These are phyloP conservation scores for Rhypophila decipiens DNA, from an alignment of 495 filamentous ascomycete species.

Conservation along the genomic window DNA sequence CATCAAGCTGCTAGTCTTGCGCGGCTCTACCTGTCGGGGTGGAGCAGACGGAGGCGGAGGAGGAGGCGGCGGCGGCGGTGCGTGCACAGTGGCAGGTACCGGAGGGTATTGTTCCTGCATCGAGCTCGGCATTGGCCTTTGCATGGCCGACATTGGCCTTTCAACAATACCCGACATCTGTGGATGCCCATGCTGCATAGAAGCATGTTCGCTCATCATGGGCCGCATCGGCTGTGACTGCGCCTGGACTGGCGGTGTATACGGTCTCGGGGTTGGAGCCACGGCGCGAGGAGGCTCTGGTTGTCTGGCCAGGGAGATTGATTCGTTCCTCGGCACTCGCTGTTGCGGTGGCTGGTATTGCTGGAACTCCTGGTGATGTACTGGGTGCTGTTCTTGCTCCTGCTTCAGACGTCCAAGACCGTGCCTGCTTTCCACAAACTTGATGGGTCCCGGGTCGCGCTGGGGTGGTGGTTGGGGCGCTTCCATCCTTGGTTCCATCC, in stretches of 20 bases:
- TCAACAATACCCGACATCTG: constrained; percentile 12
- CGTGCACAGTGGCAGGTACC: constrained; percentile 23
- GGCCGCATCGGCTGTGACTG: constrained; percentile 27
- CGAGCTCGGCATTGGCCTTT: constrained; percentile 25
- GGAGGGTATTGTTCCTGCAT: constrained; percentile 32
- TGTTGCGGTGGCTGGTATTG: constrained; percentile 20
- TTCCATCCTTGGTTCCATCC: constrained; percentile 11
- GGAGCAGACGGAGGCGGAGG: constrained; percentile 25
- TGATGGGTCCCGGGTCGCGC: constrained; percentile 2
- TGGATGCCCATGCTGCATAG: constrained; percentile 23
- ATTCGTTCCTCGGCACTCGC: constrained; percentile 31
- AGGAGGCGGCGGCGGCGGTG: constrained; percentile 23
- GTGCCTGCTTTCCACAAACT: constrained; percentile 21
- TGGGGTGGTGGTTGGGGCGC: constrained; percentile 20
- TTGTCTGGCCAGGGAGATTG: constrained; percentile 32
- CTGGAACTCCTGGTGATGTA: constrained; percentile 23
- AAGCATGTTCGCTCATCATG: constrained; percentile 22
- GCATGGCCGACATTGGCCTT: constrained; percentile 23
- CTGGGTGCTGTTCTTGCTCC: constrained; percentile 33
- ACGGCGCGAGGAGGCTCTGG: constrained; percentile 33
- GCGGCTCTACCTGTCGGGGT: no score
- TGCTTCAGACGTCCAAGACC: constrained; percentile 41
- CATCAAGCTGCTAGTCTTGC: constrained; percentile 44
- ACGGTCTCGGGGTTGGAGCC: constrained; percentile 26
- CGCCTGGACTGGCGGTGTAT: constrained; percentile 23